Evolutionary conservation across 1,284 basidiomycete species (phyloP).

Genomic region (Cutaneotrichosporon sp.): DNA sequence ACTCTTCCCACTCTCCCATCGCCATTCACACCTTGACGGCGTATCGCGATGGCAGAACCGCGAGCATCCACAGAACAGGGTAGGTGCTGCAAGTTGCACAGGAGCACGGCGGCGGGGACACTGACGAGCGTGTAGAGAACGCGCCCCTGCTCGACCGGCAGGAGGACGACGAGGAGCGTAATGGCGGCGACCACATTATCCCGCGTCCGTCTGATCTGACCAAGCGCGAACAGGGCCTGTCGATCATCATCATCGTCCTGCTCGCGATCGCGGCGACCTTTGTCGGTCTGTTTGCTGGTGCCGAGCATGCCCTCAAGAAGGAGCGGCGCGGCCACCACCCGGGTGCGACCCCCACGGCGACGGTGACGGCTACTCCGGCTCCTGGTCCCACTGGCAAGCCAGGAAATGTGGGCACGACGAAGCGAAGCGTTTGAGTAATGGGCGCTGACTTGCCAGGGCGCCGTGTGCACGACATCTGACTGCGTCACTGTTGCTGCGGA

Average conservation of each 20-base stretch:
- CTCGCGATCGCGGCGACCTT: slow-evolving; percentile 78
- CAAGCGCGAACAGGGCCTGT: slow-evolving; percentile 75
- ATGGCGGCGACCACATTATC: slow-evolving; percentile 26
- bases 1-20: background rate
- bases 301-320: slow-evolving; percentile 67
- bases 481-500: slow-evolving; percentile 80
- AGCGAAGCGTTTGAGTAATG: background rate
- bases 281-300: slow-evolving; percentile 85
- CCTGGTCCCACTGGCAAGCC: slow-evolving; percentile 38
- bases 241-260: slow-evolving; percentile 66
- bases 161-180: slow-evolving; percentile 12
- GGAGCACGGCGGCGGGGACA: too few species aligned
- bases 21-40: background rate
- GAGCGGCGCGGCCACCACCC: slow-evolving; percentile 37
- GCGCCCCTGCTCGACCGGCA: slow-evolving; percentile 41
- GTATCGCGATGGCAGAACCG: slow-evolving; percentile 42
- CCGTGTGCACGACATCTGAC: slow-evolving; percentile 67
- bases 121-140: too few species aligned
- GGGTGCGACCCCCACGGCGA: slow-evolving; percentile 21
- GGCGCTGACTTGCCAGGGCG: too few species aligned
- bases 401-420: slow-evolving; percentile 17
- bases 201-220: slow-evolving; percentile 57
- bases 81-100: too few species aligned
- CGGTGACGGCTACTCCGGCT: background rate
- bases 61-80: slow-evolving; percentile 47